Percentiles rank a stretch among this genome's conserved stretches.
phyloP scores from a whole-genome alignment of 2,329 filamentous ascomycete genomes.

The Penicillium sp. region DNA sequence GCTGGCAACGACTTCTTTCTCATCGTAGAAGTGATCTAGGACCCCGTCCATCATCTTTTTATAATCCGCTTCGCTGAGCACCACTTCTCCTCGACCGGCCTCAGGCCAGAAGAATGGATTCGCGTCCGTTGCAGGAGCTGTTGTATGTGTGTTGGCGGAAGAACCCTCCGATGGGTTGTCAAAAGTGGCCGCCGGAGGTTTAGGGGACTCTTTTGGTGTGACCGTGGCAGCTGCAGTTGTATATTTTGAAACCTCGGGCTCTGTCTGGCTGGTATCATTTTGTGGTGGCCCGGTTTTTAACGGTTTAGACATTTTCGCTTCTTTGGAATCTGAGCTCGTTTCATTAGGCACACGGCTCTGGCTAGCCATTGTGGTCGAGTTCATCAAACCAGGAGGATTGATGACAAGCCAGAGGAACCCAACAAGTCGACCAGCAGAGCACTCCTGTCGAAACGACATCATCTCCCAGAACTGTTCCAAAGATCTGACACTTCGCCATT shows the following conservation, averaged over 20 bases:
- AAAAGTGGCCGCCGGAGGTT: background rate
- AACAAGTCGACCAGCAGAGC: slow-evolving; percentile 85
- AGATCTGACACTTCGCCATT: slow-evolving; percentile 80
- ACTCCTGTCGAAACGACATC: slow-evolving; percentile 96
- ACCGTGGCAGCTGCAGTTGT: background rate
- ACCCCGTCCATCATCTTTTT: slow-evolving; percentile 40
- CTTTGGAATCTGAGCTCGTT: background rate
- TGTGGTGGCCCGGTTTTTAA: background rate
- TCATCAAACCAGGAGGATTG: slow-evolving; percentile 55
- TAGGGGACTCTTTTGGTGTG: background rate
- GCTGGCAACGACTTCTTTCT: slow-evolving; percentile 37
- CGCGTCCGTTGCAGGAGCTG: slow-evolving; percentile 7
- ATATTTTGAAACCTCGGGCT: background rate
- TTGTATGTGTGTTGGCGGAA: background rate
- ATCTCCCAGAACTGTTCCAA: slow-evolving; percentile 98
- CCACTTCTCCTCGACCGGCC: slow-evolving; percentile 33
- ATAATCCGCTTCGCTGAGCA: slow-evolving; percentile 42
- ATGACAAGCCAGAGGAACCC: slow-evolving; percentile 95
- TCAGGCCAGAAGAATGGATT: slow-evolving; percentile 38
- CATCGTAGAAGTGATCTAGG: slow-evolving; percentile 45
- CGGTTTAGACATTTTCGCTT: background rate
- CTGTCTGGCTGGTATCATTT: background rate
- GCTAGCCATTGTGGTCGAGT: slow-evolving; percentile 35
- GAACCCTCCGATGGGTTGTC: background rate
- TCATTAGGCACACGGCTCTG: slow-evolving; percentile 11